Evolutionary conservation across 306 rosid species (phyloP), one percentile per base, ranked within the genome.

Genomic region (Fragaria nilgerrensis): DNA sequence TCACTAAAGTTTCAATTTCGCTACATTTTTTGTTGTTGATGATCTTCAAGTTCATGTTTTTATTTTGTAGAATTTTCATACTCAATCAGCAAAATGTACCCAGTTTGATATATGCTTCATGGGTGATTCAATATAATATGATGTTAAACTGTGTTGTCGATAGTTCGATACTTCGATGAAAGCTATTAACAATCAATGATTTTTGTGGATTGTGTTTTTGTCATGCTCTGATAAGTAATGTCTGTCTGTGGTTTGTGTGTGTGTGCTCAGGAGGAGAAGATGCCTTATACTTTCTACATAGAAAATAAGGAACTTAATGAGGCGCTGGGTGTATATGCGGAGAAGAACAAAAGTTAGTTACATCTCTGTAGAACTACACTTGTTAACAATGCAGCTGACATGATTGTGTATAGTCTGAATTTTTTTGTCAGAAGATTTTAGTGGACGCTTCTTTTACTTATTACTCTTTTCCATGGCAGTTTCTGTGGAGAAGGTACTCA

Each of bases 401-500:
- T 55, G 53, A 58, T 56, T 58, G 43, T 73, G 66, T 52, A 15
- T 34, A 53, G 13, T n/a, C n/a, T 50, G n/a, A 50, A 50, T 23
- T 19, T 17, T 6, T n/a, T 63, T 11, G 14, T 25, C 53, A 45
- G 7, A 49, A 71, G 19, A 37, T n/a, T 64, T 16, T 39, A 25
- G 32, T 25, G 55, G 29, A 9, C 11, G 15, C 23, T 20, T 17
- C 20, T 41, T 75, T 70, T 41, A 59, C n/a, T 67, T 45, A 67
- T 43, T 61, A 14, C 64, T 76, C 14, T 44, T 77, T 63, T 47
- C 72, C 12, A 61, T 74, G 79, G 79, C 94, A 95, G 97, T 95
- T 80, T 90, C 96, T 56, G 97, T 92, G 82, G 97, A 95, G 91
- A 95, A 90, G 90, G 97, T 84, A 75, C 82, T 95, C 79, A 83